These are phyloP conservation scores for Cymbopogon flexuosus DNA, from an alignment of 202 grass and related monocot species.

Conservation along the genomic window DNA sequence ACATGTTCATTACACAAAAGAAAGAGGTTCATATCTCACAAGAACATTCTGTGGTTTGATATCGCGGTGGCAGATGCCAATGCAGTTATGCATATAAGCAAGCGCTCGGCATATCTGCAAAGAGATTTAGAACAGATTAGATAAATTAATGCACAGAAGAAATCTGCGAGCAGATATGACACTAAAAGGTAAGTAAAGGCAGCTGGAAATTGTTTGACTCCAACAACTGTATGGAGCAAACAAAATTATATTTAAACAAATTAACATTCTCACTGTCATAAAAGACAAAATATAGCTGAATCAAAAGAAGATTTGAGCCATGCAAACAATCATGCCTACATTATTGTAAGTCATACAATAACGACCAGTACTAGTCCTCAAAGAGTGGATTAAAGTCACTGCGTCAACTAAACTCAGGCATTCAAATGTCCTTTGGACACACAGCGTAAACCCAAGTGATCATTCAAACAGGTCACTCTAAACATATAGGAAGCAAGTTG, in stretches of 20 bases:
- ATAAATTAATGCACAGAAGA: slow-evolving; percentile 13
- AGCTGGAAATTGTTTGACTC: slow-evolving; percentile 9
- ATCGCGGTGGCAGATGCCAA: slow-evolving; percentile 97
- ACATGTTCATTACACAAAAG: slow-evolving; percentile 26
- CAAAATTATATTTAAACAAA: not conserved
- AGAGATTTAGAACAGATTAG: slow-evolving; percentile 29
- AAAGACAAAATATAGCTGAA: not conserved
- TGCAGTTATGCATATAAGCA: slow-evolving; percentile 87
- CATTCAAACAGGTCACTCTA: not conserved
- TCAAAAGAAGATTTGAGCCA: not conserved
- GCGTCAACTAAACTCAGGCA: not conserved
- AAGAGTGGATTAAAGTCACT: slow-evolving; percentile 9
- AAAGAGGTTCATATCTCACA: slow-evolving; percentile 49
- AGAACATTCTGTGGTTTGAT: slow-evolving; percentile 98
- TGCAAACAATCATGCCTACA: not conserved
- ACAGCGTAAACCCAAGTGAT: not conserved
- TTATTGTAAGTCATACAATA: slow-evolving; percentile 3
- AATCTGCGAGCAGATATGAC: not conserved
- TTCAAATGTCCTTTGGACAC: not conserved
- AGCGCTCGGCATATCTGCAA: slow-evolving; percentile 95
- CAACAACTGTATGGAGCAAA: slow-evolving; percentile 15
- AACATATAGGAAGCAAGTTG: slow-evolving; percentile 22
- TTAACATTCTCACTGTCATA: not conserved
- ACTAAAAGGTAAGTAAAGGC: not conserved
- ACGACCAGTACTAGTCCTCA: not conserved